Evolutionary conservation across 164 flowering plant species (phyloP).

Genomic region (Magnolia kwangsiensis): DNA sequence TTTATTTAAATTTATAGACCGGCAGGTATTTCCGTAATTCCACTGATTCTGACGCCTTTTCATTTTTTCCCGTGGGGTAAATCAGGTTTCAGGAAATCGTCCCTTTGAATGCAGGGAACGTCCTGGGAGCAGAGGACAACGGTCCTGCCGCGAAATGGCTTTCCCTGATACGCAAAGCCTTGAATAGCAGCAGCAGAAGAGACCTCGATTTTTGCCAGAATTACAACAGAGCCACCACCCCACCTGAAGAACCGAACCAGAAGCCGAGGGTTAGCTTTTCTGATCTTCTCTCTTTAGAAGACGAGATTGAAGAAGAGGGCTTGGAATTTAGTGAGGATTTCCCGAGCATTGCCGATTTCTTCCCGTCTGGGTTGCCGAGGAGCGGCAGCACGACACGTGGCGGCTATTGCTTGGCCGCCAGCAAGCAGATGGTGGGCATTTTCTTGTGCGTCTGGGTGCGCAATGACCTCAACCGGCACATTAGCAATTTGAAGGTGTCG

Average conservation of each 20-base stretch:
- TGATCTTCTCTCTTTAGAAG: slow-evolving; percentile 48
- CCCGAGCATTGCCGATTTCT: neutral
- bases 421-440: slow-evolving; percentile 92
- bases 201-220: slow-evolving; percentile 17
- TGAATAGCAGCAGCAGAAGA: slow-evolving; percentile 27
- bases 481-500: slow-evolving; percentile 62
- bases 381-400: slow-evolving; percentile 9
- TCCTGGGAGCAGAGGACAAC: slow-evolving; percentile 72
- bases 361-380: slow-evolving; percentile 9
- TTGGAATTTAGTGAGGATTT: slow-evolving; percentile 21
- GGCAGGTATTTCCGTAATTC: neutral
- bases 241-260: slow-evolving; percentile 12
- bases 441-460: slow-evolving; percentile 84
- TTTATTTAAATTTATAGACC: too few species aligned
- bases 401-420: slow-evolving; percentile 50
- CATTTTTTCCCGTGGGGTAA: neutral
- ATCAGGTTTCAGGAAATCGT: slow-evolving; percentile 89
- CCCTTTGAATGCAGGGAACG: slow-evolving; percentile 87
- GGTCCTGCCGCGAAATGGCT: slow-evolving; percentile 81
- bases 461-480: slow-evolving; percentile 42
- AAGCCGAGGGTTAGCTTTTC: slow-evolving; percentile 57
- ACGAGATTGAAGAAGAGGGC: slow-evolving; percentile 28
- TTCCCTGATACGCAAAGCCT: slow-evolving; percentile 53
- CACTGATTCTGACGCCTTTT: neutral
- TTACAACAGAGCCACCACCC: slow-evolving; percentile 17